Evolutionary conservation across 257 asterid genomes (phyloP).

Genomic region (Sherardia arvensis): DNA sequence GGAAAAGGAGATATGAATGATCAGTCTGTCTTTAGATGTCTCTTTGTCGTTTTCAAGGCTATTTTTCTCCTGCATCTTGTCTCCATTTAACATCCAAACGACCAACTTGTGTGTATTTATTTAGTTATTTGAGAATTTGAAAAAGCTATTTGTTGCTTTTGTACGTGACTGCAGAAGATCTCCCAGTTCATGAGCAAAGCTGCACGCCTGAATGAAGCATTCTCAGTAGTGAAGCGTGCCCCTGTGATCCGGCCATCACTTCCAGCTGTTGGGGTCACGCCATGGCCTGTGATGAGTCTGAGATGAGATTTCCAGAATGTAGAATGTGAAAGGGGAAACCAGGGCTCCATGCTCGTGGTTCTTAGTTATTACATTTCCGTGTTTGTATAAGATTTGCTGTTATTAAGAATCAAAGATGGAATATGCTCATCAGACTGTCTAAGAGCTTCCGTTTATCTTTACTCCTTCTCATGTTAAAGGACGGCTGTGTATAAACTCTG

Average conservation of each 20-base stretch:
- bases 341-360: slow-evolving; percentile 10
- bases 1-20: neutral
- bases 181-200: slow-evolving; percentile 91
- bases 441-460: neutral
- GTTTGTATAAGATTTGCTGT: slow-evolving; percentile 7
- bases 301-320: slow-evolving; percentile 31
- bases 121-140: neutral
- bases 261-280: slow-evolving; percentile 50
- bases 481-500: slow-evolving; percentile 7
- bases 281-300: slow-evolving; percentile 65
- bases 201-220: slow-evolving; percentile 87
- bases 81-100: neutral
- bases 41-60: neutral
- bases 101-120: neutral
- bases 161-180: slow-evolving; percentile 51
- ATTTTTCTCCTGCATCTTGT: neutral
- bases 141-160: neutral
- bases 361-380: neutral
- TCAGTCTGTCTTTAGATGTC: neutral
- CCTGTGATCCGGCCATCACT: slow-evolving; percentile 73
- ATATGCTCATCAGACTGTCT: neutral
- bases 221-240: slow-evolving; percentile 79
- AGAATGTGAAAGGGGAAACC: slow-evolving; percentile 7
- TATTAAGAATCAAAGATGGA: neutral
- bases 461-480: neutral